These are phyloP conservation scores for Delitschia confertaspora DNA, from an alignment of 495 filamentous ascomycete species.

Conservation along the genomic window DNA sequence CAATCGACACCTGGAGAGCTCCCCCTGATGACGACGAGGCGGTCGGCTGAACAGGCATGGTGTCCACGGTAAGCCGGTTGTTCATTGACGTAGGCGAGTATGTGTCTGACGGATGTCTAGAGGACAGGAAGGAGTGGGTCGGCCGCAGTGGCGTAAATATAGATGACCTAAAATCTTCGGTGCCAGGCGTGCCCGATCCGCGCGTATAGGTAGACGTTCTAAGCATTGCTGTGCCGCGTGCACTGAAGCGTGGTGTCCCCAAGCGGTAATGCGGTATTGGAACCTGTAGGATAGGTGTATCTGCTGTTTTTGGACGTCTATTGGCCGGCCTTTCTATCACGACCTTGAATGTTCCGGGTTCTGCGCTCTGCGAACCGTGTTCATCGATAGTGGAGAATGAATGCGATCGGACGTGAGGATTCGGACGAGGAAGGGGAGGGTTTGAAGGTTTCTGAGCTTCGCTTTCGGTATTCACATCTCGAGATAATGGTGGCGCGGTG, in stretches of 20 bases:
- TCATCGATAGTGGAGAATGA: constrained; percentile 51
- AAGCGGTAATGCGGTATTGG: constrained; percentile 82
- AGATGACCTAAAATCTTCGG: constrained; percentile 47
- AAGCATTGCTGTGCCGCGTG: constrained; percentile 67
- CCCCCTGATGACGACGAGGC: constrained; percentile 22
- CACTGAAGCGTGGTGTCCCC: constrained; percentile 73
- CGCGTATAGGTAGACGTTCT: constrained; percentile 60
- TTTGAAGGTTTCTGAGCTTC: constrained; percentile 25
- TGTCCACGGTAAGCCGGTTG: constrained; percentile 24
- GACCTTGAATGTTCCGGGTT: constrained; percentile 65
- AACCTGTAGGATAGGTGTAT: constrained; percentile 62
- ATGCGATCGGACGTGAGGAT: constrained; percentile 45
- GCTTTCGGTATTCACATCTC: constrained; percentile 12
- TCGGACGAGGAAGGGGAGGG: constrained; percentile 27
- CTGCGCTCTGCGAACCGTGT: constrained; percentile 42
- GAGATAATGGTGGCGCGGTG: constrained; percentile 7
- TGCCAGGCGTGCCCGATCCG: constrained; percentile 44
- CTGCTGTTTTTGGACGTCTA: constrained; percentile 54
- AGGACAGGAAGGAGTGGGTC: constrained; percentile 31
- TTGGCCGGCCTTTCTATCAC: constrained; percentile 69
- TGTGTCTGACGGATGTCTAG: constrained; percentile 37
- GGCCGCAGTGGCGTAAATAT: constrained; percentile 42
- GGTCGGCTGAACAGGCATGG: constrained; percentile 23
- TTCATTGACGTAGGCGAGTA: constrained; percentile 29
- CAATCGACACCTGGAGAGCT: constrained; percentile 21